A percentile compares a stretch with the other conserved stretches of the same genome.
Evolutionary conservation across 768 basidiomycete species (phyloP).

Genomic region (Megacollybia marginata): DNA sequence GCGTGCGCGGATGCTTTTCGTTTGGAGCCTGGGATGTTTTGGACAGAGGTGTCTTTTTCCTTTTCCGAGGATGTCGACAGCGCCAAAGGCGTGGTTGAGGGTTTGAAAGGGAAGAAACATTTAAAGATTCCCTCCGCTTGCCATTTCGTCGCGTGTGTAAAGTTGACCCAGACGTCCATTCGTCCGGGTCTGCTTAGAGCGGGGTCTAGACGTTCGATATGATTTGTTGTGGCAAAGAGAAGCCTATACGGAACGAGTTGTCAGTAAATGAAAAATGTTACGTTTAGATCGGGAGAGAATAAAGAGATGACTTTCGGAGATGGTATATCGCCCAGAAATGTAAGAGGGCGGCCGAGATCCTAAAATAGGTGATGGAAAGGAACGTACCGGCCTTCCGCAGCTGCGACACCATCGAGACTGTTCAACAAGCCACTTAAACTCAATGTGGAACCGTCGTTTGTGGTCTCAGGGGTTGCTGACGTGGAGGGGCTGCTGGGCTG

Average conservation of each 20-base stretch:
- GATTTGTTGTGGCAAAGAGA: constrained; percentile 89
- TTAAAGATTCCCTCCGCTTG: constrained; percentile 92
- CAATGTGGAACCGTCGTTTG: constrained; percentile 71
- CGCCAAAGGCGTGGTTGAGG: constrained; percentile 16
- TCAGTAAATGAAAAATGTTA: constrained; percentile 3
- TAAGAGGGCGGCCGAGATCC: neutral
- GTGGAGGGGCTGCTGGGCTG: constrained; percentile 35
- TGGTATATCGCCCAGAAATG: neutral
- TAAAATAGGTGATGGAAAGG: constrained; percentile 1
- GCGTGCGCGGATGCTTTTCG: constrained; percentile 51
- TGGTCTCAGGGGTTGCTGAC: constrained; percentile 31
- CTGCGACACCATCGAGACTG: constrained; percentile 80
- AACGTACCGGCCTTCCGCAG: constrained; percentile 77
- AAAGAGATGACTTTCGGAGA: neutral
- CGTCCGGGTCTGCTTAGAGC: constrained; percentile 84
- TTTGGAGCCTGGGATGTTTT: constrained; percentile 62
- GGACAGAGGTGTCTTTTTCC: constrained; percentile 45
- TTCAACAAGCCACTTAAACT: constrained; percentile 82
- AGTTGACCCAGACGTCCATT: constrained; percentile 91
- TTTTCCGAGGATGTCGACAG: constrained; percentile 15
- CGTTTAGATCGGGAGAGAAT: neutral
- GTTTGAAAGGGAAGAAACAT: constrained; percentile 81
- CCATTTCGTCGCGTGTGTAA: constrained; percentile 87
- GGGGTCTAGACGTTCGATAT: constrained; percentile 88
- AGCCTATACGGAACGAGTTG: constrained; percentile 45